phyloP scores from a whole-genome alignment of 371 early-diverging fungal genomes.

The Rhizomucor miehei region DNA sequence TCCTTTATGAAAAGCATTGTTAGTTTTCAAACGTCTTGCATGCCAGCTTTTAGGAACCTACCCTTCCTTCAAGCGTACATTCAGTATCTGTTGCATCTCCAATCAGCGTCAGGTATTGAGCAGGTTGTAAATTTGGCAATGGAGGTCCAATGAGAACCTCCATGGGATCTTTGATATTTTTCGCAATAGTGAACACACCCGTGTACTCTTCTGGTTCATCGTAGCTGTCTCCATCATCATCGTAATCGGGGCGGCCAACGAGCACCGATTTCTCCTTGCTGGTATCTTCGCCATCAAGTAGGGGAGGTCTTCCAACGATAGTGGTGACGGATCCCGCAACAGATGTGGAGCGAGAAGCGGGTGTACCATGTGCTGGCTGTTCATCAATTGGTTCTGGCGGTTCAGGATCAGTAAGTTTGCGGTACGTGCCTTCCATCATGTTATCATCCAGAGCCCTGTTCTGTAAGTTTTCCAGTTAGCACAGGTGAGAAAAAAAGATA shows the following conservation, averaged over 20 bases:
- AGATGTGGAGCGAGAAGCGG: neutral
- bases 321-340: neutral
- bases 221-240: slow-evolving; percentile 2
- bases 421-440: neutral
- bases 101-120: slow-evolving; percentile 23
- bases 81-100: slow-evolving; percentile 15
- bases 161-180: slow-evolving; percentile 13
- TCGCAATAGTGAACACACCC: slow-evolving; percentile 20
- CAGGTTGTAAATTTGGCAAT: slow-evolving; percentile 15
- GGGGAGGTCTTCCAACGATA: neutral
- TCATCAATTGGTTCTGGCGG: neutral
- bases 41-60: neutral
- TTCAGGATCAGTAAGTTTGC: neutral
- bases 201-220: slow-evolving; percentile 7
- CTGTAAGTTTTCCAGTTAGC: neutral
- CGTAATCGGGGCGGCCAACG: too few relatives aligned
- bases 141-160: slow-evolving; percentile 24
- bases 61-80: slow-evolving; percentile 18
- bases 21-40: neutral
- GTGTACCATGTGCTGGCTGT: neutral
- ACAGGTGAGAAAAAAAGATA: neutral
- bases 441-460: neutral
- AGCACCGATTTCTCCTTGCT: neutral
- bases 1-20: slow-evolving; percentile 11
- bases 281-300: neutral